Percentiles rank a stretch among this genome's conserved stretches.
Evolutionary conservation across 2,329 filamentous ascomycete species (phyloP).

Genomic region (Fusarium algeriense): DNA sequence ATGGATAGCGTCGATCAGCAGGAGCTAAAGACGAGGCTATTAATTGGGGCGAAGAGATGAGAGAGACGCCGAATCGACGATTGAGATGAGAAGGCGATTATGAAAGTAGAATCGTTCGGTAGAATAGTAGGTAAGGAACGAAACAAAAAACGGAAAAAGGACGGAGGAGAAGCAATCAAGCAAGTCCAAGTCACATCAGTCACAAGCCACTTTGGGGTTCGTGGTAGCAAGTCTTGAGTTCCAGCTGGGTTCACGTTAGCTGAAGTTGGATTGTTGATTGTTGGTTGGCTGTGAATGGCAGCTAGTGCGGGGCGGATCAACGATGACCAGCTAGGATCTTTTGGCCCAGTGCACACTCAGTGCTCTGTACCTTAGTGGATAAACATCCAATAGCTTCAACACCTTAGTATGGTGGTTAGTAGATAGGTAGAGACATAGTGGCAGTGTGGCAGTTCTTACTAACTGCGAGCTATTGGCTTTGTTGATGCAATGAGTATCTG

Average conservation of each 20-base stretch:
- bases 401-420: too few species aligned
- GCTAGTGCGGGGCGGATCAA: slow-evolving; percentile 44
- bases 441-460: background rate
- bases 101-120: slow-evolving; percentile 6
- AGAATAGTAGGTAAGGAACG: slow-evolving; percentile 4
- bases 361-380: background rate
- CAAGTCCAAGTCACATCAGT: slow-evolving; percentile 25
- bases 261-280: slow-evolving; percentile 27
- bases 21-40: slow-evolving; percentile 21
- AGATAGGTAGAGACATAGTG: too few species aligned
- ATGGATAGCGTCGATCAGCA: slow-evolving; percentile 29
- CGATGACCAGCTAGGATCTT: slow-evolving; percentile 42
- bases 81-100: slow-evolving; percentile 1
- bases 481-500: background rate
- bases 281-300: slow-evolving; percentile 15
- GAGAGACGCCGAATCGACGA: slow-evolving; percentile 4
- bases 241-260: slow-evolving; percentile 16
- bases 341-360: slow-evolving; percentile 1
- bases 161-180: slow-evolving; percentile 32
- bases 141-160: slow-evolving; percentile 27
- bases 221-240: slow-evolving; percentile 31
- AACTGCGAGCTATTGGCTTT: background rate
- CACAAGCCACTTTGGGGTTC: slow-evolving; percentile 23
- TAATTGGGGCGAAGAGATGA: slow-evolving; percentile 13
- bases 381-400: background rate